A percentile compares a stretch with the other conserved stretches of the same genome.
phyloP scores from a whole-genome alignment of 2,329 filamentous ascomycete genomes.

The Colletotrichum sp. region DNA sequence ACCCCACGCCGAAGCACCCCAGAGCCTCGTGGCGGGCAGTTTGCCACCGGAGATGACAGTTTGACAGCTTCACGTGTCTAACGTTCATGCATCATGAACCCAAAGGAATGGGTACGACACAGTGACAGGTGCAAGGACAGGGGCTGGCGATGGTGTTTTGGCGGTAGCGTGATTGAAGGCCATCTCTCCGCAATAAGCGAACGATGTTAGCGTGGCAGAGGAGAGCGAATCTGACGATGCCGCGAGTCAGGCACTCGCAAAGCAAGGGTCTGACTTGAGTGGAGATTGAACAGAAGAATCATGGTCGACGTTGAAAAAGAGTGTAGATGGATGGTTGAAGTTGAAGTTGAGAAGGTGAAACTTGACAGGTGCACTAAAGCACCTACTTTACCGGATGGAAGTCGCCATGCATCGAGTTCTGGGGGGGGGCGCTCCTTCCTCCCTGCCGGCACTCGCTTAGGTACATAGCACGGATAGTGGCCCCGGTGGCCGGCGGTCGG shows the following conservation, averaged over 20 bases:
- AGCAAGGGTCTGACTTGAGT: background rate
- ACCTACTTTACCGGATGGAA: background rate
- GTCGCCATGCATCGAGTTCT: background rate
- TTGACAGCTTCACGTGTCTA: background rate
- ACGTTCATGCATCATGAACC: background rate
- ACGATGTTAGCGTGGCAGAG: background rate
- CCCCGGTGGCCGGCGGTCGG: background rate
- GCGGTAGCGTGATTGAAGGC: background rate
- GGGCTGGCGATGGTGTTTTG: background rate
- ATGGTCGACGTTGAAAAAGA: background rate
- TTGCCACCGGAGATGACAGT: background rate
- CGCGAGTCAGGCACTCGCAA: background rate
- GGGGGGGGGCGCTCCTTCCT: background rate
- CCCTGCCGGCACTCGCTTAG: background rate
- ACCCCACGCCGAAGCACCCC: background rate
- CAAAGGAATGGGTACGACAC: background rate
- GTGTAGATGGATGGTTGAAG: background rate
- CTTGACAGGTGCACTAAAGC: background rate
- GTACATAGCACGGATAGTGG: background rate
- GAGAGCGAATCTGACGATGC: background rate
- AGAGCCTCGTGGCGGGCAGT: background rate
- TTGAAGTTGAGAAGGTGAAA: background rate
- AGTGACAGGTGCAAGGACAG: background rate
- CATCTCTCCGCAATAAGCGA: background rate
- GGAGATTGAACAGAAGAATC: background rate